phyloP scores from a whole-genome alignment of 2,329 filamentous ascomycete genomes.

The Rhexocercosporidium sp. region DNA sequence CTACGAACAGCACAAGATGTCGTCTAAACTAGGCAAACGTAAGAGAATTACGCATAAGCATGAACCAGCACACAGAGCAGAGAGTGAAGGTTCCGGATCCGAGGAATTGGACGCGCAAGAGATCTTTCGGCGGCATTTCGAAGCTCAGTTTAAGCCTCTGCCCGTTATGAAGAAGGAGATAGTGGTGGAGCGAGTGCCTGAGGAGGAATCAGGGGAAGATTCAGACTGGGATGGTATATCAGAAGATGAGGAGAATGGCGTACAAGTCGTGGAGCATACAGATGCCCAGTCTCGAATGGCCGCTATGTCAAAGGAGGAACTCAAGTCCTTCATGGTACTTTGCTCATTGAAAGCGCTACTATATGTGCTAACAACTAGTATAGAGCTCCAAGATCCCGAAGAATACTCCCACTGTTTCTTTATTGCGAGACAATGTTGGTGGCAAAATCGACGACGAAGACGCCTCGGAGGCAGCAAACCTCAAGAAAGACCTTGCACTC shows the following conservation, averaged over 20 bases:
- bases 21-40: constrained; percentile 51
- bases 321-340: constrained; percentile 78
- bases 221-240: constrained; percentile 70
- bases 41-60: constrained; percentile 46
- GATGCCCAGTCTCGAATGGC: constrained; percentile 37
- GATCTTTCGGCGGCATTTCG: constrained; percentile 84
- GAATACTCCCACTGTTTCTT: constrained; percentile 29
- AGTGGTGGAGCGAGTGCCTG: constrained; percentile 24
- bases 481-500: constrained; percentile 91
- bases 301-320: constrained; percentile 68
- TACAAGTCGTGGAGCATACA: constrained; percentile 52
- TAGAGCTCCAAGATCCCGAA: constrained; percentile 41
- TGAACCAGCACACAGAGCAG: constrained; percentile 14
- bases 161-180: constrained; percentile 42
- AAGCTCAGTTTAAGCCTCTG: constrained; percentile 83
- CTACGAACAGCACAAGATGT: constrained; percentile 27
- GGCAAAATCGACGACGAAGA: constrained; percentile 52
- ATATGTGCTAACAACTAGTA: constrained; percentile 16
- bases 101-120: constrained; percentile 65
- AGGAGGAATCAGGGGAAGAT: constrained; percentile 43
- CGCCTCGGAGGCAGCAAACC: constrained; percentile 65
- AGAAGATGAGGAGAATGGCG: constrained; percentile 49
- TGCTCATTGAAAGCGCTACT: not conserved
- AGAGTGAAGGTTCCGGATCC: constrained; percentile 30
- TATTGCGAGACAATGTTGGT: constrained; percentile 36